Conservation (phyloP, 2,329 filamentous ascomycete genomes). For the Aspergillus sp. region DNA sequence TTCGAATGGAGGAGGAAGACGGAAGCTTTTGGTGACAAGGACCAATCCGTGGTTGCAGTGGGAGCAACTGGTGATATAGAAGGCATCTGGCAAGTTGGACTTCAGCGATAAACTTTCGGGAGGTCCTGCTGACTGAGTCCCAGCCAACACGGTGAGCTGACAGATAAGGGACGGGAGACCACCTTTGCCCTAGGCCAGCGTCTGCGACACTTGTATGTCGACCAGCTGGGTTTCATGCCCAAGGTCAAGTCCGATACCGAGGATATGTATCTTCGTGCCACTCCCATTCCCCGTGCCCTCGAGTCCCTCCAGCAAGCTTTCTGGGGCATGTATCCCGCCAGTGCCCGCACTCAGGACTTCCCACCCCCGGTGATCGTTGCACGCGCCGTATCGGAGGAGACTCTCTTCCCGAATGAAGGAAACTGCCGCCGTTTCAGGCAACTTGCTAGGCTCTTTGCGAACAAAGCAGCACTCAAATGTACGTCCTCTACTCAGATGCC, state of each 20-base stretch:
- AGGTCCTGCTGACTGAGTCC: constrained; percentile 17
- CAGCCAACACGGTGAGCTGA: constrained; percentile 65
- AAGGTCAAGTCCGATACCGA: constrained; percentile 56
- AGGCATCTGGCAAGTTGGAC: constrained; percentile 69
- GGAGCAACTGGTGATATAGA: constrained; percentile 73
- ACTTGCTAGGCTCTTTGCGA: constrained; percentile 69
- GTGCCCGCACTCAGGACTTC: constrained; percentile 54
- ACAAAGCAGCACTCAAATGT: constrained; percentile 70
- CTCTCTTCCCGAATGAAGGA: constrained; percentile 75
- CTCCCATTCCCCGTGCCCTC: constrained; percentile 72
- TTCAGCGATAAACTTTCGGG: neutral
- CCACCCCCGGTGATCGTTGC: constrained; percentile 66
- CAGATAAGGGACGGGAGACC: constrained; percentile 71
- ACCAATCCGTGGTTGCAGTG: constrained; percentile 68
- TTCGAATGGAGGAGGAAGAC: constrained; percentile 70
- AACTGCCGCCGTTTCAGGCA: constrained; percentile 73
- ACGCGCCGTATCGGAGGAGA: constrained; percentile 69
- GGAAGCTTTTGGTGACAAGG: constrained; percentile 75
- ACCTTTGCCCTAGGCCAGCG: constrained; percentile 70
- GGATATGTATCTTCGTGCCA: constrained; percentile 72
- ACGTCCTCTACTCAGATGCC: constrained; percentile 13
- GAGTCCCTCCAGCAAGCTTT: constrained; percentile 78
- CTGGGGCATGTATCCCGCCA: constrained; percentile 70
- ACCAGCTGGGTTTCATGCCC: constrained; percentile 73
- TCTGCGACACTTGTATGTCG: constrained; percentile 71